These are phyloP conservation scores for Diversispora epigaea DNA, from an alignment of 192 early-diverging fungal genomes.

Conservation along the genomic window DNA sequence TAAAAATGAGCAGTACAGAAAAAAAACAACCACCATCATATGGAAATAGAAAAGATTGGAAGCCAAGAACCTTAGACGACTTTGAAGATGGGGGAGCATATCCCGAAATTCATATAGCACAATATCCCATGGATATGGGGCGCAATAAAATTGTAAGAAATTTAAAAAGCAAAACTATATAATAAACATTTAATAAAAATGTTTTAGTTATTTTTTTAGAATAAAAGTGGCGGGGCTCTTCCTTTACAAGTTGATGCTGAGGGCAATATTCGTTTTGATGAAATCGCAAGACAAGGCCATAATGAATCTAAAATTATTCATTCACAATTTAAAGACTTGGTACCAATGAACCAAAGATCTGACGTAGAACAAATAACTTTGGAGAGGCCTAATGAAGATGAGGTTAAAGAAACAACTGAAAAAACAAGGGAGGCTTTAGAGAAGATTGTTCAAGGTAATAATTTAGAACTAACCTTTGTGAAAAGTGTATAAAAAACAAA, in stretches of 20 bases:
- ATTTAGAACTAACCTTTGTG: background rate
- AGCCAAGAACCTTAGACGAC: constrained; percentile 77
- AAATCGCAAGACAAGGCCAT: constrained; percentile 80
- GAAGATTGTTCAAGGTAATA: constrained; percentile 71
- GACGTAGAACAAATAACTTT: constrained; percentile 71
- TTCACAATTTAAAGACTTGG: constrained; percentile 78
- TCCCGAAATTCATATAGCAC: constrained; percentile 88
- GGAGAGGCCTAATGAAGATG: constrained; percentile 76
- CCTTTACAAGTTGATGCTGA: constrained; percentile 87
- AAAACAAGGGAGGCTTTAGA: constrained; percentile 88
- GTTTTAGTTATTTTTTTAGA: constrained; percentile 23
- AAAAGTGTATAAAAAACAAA: background rate
- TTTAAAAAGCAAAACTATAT: background rate
- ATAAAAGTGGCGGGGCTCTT: constrained; percentile 61
- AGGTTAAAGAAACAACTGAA: constrained; percentile 78
- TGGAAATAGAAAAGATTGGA: constrained; percentile 75
- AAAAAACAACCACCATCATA: constrained; percentile 63
- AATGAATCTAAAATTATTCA: constrained; percentile 72
- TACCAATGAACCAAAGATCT: constrained; percentile 65
- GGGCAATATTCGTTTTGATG: constrained; percentile 88
- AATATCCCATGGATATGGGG: constrained; percentile 96
- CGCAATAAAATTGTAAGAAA: constrained; percentile 56
- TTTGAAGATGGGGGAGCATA: constrained; percentile 98
- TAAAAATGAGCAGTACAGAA: constrained; percentile 38
- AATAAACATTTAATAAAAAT: background rate